Conservation (phyloP, 2,329 filamentous ascomycete genomes). For the Didymella sp. region DNA sequence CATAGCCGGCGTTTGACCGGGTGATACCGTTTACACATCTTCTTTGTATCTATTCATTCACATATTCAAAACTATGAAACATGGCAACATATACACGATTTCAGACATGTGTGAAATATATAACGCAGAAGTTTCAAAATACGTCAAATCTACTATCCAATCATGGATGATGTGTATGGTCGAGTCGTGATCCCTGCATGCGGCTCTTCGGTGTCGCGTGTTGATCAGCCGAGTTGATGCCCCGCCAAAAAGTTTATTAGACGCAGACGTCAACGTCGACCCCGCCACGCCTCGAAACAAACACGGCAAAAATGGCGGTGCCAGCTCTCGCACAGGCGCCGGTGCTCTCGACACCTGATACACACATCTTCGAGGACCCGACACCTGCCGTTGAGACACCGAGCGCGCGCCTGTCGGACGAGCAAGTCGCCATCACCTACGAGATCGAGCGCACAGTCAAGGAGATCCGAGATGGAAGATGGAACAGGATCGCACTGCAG, state of each 20-base stretch:
- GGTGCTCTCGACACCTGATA: constrained; percentile 68
- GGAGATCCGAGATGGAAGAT: constrained; percentile 75
- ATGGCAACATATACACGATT: background rate
- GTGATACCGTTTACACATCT: constrained; percentile 11
- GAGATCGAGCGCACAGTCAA: constrained; percentile 81
- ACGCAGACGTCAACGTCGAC: background rate
- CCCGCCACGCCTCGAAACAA: constrained; percentile 11
- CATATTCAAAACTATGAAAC: background rate
- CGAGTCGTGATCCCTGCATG: constrained; percentile 9
- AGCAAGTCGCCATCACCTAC: constrained; percentile 78
- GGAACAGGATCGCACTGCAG: constrained; percentile 84
- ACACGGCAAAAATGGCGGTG: constrained; percentile 33
- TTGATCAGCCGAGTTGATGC: constrained; percentile 2
- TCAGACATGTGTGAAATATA: background rate
- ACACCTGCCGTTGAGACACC: constrained; percentile 52
- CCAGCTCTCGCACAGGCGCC: constrained; percentile 54
- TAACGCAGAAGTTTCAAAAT: background rate
- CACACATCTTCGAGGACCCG: constrained; percentile 65
- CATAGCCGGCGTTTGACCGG: constrained; percentile 8
- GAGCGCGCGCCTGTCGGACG: constrained; percentile 60
- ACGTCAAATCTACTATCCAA: background rate
- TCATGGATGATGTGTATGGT: background rate
- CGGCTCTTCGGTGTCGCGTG: constrained; percentile 10
- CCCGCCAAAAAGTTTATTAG: constrained; percentile 13
- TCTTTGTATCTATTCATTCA: background rate